Percentiles rank a stretch among this genome's conserved stretches.
Conservation (phyloP, 176 grass and related monocot genomes). For the Eleusine indica region DNA sequence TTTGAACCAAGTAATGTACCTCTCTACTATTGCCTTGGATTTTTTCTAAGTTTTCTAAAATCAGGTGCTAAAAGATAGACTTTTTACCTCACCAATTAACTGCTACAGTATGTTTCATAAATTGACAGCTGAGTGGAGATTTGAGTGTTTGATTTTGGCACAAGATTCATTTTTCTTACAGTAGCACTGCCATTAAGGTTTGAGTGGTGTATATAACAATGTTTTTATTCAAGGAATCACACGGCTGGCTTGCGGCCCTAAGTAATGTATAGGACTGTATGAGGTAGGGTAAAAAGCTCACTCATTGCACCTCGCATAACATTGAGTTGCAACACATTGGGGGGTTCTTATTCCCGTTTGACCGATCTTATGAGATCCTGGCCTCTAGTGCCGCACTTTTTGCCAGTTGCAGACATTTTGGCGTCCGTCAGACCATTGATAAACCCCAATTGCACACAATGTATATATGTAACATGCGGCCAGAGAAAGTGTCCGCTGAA, state of each 20-base stretch:
- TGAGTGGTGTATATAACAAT: constrained; percentile 9
- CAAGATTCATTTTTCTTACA: background rate
- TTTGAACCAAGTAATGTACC: background rate
- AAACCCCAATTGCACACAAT: constrained; percentile 14
- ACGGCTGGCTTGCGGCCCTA: constrained; percentile 7
- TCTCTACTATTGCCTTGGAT: too few species aligned
- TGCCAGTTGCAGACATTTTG: constrained; percentile 37
- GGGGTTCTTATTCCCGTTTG: constrained; percentile 47
- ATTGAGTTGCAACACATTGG: constrained; percentile 30
- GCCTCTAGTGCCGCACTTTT: constrained; percentile 46
- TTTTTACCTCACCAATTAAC: background rate
- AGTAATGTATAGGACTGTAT: constrained; percentile 29
- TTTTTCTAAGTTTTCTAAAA: background rate
- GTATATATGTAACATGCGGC: background rate
- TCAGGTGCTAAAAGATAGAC: background rate
- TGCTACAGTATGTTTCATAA: background rate
- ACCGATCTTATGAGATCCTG: constrained; percentile 43
- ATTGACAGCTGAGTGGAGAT: background rate
- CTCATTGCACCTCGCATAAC: constrained; percentile 36
- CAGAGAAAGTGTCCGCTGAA: constrained; percentile 4
- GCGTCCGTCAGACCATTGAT: constrained; percentile 28
- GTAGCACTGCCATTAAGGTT: background rate
- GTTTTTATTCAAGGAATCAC: constrained; percentile 8
- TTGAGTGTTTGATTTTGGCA: background rate
- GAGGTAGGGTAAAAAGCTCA: constrained; percentile 24